phyloP scores from a whole-genome alignment of 768 basidiomycete species.

The Hericium alpestre region DNA sequence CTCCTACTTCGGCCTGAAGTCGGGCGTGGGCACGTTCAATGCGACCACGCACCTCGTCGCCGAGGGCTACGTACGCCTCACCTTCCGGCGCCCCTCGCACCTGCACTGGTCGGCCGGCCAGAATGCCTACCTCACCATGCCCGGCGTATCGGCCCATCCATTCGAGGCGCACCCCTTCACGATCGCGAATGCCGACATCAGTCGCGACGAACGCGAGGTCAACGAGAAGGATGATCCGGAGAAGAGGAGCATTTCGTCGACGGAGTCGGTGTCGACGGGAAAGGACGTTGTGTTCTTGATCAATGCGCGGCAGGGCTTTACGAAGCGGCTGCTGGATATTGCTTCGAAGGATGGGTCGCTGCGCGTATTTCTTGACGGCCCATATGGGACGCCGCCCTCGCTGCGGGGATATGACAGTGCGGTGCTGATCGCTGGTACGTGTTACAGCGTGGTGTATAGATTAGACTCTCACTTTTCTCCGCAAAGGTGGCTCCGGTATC shows the following conservation, averaged over 20 bases:
- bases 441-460: constrained; percentile 2
- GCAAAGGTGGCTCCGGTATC: constrained; percentile 38
- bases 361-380: constrained; percentile 47
- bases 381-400: constrained; percentile 38
- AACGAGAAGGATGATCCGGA: constrained; percentile 1
- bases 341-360: constrained; percentile 23
- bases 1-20: constrained; percentile 25
- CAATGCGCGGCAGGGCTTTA: constrained; percentile 57
- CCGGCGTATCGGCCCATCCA: constrained; percentile 31
- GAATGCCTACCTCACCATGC: constrained; percentile 40
- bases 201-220: not conserved
- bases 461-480: not conserved
- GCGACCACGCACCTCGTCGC: constrained; percentile 34
- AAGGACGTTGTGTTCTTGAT: constrained; percentile 49
- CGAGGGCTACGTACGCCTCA: constrained; percentile 36
- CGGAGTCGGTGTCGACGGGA: constrained; percentile 7
- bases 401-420: constrained; percentile 33
- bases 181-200: constrained; percentile 29
- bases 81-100: constrained; percentile 32
- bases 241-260: constrained; percentile 1
- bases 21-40: constrained; percentile 20
- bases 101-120: constrained; percentile 49
- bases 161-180: constrained; percentile 56
- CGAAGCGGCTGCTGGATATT: constrained; percentile 31
- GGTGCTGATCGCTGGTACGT: constrained; percentile 39